Evolutionary conservation across 2,329 filamentous ascomycete genomes (phyloP), one percentile per base, ranked within the genome.

Genomic region (Esteya vermicola): DNA sequence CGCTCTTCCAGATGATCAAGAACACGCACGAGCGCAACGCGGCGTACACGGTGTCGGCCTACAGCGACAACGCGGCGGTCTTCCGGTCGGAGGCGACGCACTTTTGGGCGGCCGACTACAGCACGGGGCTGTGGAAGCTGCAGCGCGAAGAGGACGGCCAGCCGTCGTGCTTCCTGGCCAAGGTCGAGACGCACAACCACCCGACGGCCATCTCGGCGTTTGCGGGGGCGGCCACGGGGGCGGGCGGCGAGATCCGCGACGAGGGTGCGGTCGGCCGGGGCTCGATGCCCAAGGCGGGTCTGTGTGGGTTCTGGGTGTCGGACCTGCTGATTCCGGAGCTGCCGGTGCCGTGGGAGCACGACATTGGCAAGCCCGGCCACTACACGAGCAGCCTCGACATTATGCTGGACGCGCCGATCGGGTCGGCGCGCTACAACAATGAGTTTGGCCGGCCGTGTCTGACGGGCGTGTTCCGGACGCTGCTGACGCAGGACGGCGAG

Each of bases 131-230:
- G 50, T 98, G 89, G 89, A 81, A 72, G 51, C 74, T 89, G 44
- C 85, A 74, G 18, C 91, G 85, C 52, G 91, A 98, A 63, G 67
- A 76, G 20, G 80, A 94, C n/a, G n/a, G n/a, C n/a, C n/a, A n/a
- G 18, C 85, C 95, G 56, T 40, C 46, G 34, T 48, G 46, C 39
- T 82, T 88, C 51, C 65, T 98, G 36, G 79, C 80, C 57, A 98
- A 98, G 64, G 91, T 96, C 38, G 91, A 98, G 64, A 96, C 91
- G 2, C 89, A 96, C 63, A 96, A 96, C 59, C 89, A 96, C 54
- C 89, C 89, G 3, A 96, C 91, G 6, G 89, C 89, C 9, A 93
- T 98, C 39, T 94, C 86, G 1, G 88, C 88, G 0, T 94, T 85
- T 54, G 70, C 89, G 5, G 91, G 91, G 53, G 91, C 91, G 9